A percentile compares a stretch with the other conserved stretches of the same genome.
Evolutionary conservation across 73 alveolate genomes (phyloP).

Genomic region (Symbiodinium pilosum): DNA sequence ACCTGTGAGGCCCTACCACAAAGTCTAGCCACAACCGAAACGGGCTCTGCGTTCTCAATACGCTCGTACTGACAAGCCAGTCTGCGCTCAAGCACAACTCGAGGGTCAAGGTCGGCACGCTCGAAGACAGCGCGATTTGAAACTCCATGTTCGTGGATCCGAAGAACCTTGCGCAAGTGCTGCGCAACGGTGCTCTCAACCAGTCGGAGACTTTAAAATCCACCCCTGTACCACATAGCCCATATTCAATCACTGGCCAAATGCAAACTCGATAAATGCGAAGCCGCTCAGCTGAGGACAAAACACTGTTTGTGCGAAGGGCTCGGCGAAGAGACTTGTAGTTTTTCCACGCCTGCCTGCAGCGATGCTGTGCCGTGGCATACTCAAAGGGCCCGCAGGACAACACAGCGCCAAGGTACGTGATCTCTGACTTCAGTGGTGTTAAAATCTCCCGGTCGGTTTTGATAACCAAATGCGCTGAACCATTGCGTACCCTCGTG

Average conservation of each 20-base stretch:
- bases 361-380: background rate
- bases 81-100: background rate
- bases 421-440: background rate
- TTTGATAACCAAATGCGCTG: background rate
- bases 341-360: background rate
- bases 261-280: background rate
- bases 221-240: background rate
- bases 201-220: background rate
- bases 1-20: background rate
- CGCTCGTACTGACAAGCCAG: background rate
- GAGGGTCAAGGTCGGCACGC: background rate
- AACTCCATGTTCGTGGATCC: background rate
- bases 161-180: background rate
- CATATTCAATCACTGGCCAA: background rate
- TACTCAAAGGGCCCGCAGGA: background rate
- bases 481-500: background rate
- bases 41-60: background rate
- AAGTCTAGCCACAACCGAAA: background rate
- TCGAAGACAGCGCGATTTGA: too few species aligned
- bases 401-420: background rate
- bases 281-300: background rate
- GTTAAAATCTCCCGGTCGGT: background rate
- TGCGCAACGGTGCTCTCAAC: background rate
- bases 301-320: background rate
- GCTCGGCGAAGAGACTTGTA: background rate